phyloP scores from a whole-genome alignment of 164 flowering plant genomes.

The Houttuynia cordata region DNA sequence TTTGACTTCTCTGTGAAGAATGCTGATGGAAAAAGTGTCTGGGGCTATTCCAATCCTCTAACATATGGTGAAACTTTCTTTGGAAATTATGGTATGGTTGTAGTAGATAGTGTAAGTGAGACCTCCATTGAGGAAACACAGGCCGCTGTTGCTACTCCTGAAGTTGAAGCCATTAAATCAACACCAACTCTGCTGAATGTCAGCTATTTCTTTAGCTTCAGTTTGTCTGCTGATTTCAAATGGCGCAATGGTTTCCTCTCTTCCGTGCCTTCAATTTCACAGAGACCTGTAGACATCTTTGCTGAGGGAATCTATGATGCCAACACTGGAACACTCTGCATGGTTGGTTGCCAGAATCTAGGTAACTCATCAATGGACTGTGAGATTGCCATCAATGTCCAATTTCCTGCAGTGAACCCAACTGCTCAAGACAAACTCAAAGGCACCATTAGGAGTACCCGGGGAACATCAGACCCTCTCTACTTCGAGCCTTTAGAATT shows the following conservation, averaged over 20 bases:
- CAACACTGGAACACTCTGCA: constrained; percentile 47
- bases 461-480: constrained; percentile 36
- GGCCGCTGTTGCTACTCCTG: not conserved
- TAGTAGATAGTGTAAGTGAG: not conserved
- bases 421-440: constrained; percentile 14
- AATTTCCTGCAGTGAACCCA: constrained; percentile 34
- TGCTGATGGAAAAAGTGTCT: constrained; percentile 6
- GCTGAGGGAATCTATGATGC: constrained; percentile 65
- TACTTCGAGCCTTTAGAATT: constrained; percentile 32
- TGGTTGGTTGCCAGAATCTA: constrained; percentile 50
- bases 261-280: constrained; percentile 6
- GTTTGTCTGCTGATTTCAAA: not conserved
- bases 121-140: not conserved
- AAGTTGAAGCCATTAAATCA: not conserved
- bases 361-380: constrained; percentile 35
- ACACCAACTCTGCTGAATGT: constrained; percentile 23
- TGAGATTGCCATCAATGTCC: constrained; percentile 33
- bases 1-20: constrained; percentile 26
- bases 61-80: constrained; percentile 25
- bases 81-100: not conserved
- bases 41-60: constrained; percentile 32
- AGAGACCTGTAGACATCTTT: constrained; percentile 12
- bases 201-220: constrained; percentile 38
- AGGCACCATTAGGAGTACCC: constrained; percentile 48
- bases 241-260: constrained; percentile 3